Conservation (phyloP, 495 filamentous ascomycete genomes). For the Penicillium crystallinum region DNA sequence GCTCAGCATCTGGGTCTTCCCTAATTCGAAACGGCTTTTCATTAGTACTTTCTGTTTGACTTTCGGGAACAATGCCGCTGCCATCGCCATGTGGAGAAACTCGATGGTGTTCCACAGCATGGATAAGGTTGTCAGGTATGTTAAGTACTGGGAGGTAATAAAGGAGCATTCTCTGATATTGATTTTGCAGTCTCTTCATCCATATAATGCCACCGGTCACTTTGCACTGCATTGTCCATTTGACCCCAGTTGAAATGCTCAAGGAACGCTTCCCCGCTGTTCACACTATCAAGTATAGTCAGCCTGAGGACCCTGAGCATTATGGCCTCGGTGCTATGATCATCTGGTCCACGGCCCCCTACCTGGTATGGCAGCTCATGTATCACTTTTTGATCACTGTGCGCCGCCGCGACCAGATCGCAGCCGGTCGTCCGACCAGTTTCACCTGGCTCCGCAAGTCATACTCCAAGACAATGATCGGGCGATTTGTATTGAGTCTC, state of each 20-base stretch:
- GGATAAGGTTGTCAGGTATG: constrained; percentile 84
- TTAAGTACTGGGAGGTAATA: background rate
- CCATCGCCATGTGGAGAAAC: constrained; percentile 99
- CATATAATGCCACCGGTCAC: constrained; percentile 97
- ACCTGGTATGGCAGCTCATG: constrained; percentile 81
- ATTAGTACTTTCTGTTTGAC: constrained; percentile 90
- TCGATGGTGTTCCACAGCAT: constrained; percentile 96
- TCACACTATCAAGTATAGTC: constrained; percentile 71
- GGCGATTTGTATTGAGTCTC: constrained; percentile 72
- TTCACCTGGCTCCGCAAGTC: constrained; percentile 95
- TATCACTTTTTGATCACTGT: constrained; percentile 96
- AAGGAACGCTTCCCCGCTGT: constrained; percentile 77
- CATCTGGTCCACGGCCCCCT: constrained; percentile 87
- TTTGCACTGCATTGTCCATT: constrained; percentile 85
- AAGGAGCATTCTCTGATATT: constrained; percentile 9
- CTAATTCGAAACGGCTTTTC: constrained; percentile 83
- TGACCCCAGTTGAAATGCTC: constrained; percentile 60
- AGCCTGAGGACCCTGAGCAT: constrained; percentile 63
- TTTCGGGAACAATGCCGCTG: constrained; percentile 93
- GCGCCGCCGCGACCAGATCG: constrained; percentile 86
- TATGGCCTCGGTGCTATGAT: constrained; percentile 84
- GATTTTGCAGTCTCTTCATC: constrained; percentile 71
- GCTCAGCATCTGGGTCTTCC: constrained; percentile 85
- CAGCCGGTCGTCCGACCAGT: constrained; percentile 88
- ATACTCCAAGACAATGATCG: constrained; percentile 83